Evolutionary conservation across 176 grass and related monocot genomes (phyloP), one percentile per base, ranked within the genome.

Genomic region (Triticum aestivum): DNA sequence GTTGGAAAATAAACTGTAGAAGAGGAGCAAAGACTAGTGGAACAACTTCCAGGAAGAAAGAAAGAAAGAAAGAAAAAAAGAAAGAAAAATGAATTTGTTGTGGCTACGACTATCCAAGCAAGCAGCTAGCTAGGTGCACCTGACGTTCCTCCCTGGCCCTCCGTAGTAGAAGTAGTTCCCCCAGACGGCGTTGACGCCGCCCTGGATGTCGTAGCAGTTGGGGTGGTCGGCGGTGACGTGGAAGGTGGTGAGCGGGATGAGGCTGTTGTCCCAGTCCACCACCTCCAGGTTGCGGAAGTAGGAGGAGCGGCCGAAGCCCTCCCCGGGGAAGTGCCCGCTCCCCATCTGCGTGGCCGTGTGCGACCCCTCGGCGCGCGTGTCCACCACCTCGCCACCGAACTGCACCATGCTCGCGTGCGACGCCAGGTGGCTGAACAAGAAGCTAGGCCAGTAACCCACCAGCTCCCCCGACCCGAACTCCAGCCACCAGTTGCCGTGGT

Each of bases 91-190:
- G 72, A 52, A 65, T 44, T 84, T 65, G 35, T 29, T 62, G 33
- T 23, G 33, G 56, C 37, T 32, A 6, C 5, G 42, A 44, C 42
- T 54, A 18, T 17, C 13, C 14, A 15, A 14, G 13, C 12, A 51
- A 51, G 47, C 47, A 54, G 54, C 17, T n/a, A 41, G 34, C 79
- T 84, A 91, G 42, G 89, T 91, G 85, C 94, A 97, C 68, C 64
- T 94, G 23, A 92, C 80, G 74, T 89, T 97, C 83, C 89, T 90
- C 5, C 95, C 95, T 0, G 92, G 90, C 0, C 92, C 95, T 18
- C 92, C 95, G 77, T 93, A 98, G 88, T 95, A 98, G 84, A 98
- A 95, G 87, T 98, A 98, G 92, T 93, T 95, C 0, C 95, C 93
- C 95, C 93, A 98, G 1, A 92, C 91, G 49, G 63, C 7, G 64